Percentiles rank a stretch among this genome's conserved stretches.
Conservation (phyloP, 2,329 filamentous ascomycete genomes). For the Cercospora sesami region DNA sequence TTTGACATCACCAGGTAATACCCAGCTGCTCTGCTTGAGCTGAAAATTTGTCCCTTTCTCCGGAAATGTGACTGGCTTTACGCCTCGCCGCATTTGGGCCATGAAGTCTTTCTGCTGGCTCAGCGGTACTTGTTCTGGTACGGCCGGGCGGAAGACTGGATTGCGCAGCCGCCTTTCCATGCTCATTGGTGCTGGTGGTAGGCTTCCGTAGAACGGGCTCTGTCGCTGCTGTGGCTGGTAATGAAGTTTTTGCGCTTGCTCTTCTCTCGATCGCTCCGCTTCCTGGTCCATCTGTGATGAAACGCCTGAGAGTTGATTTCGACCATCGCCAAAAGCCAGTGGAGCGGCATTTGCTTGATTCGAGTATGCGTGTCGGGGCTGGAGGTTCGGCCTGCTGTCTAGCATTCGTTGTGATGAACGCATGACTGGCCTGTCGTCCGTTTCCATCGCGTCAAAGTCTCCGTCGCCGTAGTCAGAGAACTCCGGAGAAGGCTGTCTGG, state of each 20-base stretch:
- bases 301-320: constrained; percentile 32
- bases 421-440: constrained; percentile 54
- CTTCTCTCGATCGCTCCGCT: constrained; percentile 19
- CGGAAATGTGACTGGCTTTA: constrained; percentile 28
- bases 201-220: constrained; percentile 67
- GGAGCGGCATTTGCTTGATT: constrained; percentile 23
- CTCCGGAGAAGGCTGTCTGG: constrained; percentile 31
- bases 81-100: constrained; percentile 38
- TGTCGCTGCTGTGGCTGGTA: constrained; percentile 40
- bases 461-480: constrained; percentile 32
- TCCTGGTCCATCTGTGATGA: constrained; percentile 29
- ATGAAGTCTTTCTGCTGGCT: constrained; percentile 56
- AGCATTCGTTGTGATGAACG: constrained; percentile 22
- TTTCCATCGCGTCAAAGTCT: constrained; percentile 67
- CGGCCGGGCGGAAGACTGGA: constrained; percentile 41
- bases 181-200: constrained; percentile 68
- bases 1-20: constrained; percentile 24
- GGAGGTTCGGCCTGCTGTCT: constrained; percentile 25
- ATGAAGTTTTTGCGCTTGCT: constrained; percentile 25
- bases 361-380: constrained; percentile 20
- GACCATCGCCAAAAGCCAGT: constrained; percentile 20
- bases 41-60: constrained; percentile 27
- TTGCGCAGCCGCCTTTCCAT: constrained; percentile 64
- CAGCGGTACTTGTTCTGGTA: constrained; percentile 43
- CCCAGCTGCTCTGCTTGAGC: constrained; percentile 26